A percentile compares a stretch with the other conserved stretches of the same genome.
phyloP scores from a whole-genome alignment of 768 basidiomycete species.

The Boletus eberwhitei region DNA sequence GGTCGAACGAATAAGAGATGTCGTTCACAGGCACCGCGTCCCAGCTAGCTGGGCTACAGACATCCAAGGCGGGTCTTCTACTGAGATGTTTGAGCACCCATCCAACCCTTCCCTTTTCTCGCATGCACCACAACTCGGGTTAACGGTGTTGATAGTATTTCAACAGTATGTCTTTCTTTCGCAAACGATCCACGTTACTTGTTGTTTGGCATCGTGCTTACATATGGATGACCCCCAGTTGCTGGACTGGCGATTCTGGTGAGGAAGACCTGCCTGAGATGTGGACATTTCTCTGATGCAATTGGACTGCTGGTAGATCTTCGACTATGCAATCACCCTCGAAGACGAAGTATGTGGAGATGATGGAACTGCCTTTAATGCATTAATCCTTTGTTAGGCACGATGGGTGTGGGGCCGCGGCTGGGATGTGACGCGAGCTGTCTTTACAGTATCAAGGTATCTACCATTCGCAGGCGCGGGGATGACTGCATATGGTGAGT shows the following conservation, averaged over 20 bases:
- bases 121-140: not conserved
- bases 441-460: conserved; percentile 21
- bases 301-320: not conserved
- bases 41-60: conserved; percentile 12
- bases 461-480: conserved; percentile 13
- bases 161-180: conserved; percentile 5
- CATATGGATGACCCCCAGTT: not conserved
- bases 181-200: not conserved
- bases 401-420: conserved; percentile 18
- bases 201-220: not conserved
- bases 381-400: conserved; percentile 3
- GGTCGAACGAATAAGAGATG: not conserved
- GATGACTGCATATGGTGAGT: conserved; percentile 14
- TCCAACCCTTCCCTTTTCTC: not conserved
- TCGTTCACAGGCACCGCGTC: not conserved
- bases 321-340: conserved; percentile 11
- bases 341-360: conserved; percentile 6
- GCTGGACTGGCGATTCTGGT: conserved; percentile 20
- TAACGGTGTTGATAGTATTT: conserved; percentile 6
- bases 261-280: not conserved
- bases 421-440: conserved; percentile 13
- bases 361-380: too few relatives aligned
- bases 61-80: conserved; percentile 7
- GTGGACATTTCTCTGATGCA: not conserved
- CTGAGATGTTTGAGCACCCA: not conserved